phyloP scores from a whole-genome alignment of 108 stramenopile genomes.

The Parmales sp. region DNA sequence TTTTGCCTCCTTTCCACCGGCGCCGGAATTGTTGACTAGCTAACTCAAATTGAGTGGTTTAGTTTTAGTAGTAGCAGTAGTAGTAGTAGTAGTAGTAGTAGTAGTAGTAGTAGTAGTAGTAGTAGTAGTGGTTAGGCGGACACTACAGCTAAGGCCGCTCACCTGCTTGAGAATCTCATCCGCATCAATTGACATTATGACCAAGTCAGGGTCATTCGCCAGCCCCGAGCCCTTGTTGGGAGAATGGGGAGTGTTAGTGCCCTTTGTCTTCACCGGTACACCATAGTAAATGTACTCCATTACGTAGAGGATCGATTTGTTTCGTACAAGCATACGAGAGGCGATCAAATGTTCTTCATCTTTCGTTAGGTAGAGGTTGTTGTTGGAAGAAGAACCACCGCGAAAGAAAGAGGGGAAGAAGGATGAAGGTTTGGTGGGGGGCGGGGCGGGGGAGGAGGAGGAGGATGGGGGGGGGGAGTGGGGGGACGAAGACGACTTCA shows the following conservation, averaged over 20 bases:
- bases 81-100: neutral
- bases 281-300: slow-evolving; percentile 7
- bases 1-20: neutral
- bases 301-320: neutral
- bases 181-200: neutral
- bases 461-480: too few relatives aligned
- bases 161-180: too few relatives aligned
- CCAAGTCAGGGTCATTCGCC: neutral
- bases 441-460: too few relatives aligned
- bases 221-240: neutral
- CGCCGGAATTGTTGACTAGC: neutral
- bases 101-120: too few relatives aligned
- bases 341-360: neutral
- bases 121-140: too few relatives aligned
- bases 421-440: too few relatives aligned
- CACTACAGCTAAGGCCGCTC: too few relatives aligned
- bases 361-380: neutral
- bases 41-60: neutral
- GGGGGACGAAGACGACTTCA: too few relatives aligned
- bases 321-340: neutral
- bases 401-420: too few relatives aligned
- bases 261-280: neutral
- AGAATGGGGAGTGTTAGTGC: neutral
- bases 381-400: neutral
- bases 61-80: neutral